Conservation (phyloP, 1,284 basidiomycete species). For the Naganishia cerealis region DNA sequence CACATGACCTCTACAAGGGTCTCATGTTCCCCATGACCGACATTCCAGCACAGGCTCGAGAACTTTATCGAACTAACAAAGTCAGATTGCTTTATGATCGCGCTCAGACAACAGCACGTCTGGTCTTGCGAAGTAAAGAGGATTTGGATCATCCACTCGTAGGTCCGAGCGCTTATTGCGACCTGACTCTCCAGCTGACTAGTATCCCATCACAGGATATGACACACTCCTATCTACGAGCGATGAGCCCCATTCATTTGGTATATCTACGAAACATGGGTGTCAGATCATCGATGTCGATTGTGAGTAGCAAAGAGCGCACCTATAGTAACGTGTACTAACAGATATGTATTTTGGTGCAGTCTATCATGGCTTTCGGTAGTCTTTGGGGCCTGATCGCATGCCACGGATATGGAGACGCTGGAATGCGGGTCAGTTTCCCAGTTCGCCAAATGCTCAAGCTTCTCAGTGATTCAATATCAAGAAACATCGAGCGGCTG, state of each 20-base stretch:
- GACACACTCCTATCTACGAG: conserved; percentile 81
- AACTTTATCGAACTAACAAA: conserved; percentile 67
- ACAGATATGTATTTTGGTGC: conserved; percentile 1
- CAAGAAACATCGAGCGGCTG: conserved; percentile 77
- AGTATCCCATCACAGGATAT: conserved; percentile 61
- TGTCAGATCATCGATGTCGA: conserved; percentile 79
- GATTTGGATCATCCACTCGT: conserved; percentile 73
- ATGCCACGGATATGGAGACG: conserved; percentile 75
- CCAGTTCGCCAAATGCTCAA: conserved; percentile 78
- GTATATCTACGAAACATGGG: conserved; percentile 73
- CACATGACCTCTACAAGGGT: conserved; percentile 75
- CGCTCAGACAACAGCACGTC: conserved; percentile 70
- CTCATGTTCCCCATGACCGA: conserved; percentile 63
- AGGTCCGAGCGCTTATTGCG: conserved; percentile 35
- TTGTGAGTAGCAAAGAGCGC: conserved; percentile 57
- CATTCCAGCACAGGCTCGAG: conserved; percentile 62
- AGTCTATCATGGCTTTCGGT: conserved; percentile 82
- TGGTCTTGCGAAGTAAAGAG: conserved; percentile 66
- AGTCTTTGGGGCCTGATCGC: conserved; percentile 81
- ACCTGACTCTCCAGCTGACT: conserved; percentile 25
- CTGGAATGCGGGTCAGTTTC: conserved; percentile 81
- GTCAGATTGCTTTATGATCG: conserved; percentile 80
- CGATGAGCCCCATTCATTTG: conserved; percentile 82
- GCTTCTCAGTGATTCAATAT: conserved; percentile 77
- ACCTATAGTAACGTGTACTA: not conserved